These are phyloP conservation scores for Blastobotrys muscicola DNA, from an alignment of 805 yeast species.

Conservation along the genomic window DNA sequence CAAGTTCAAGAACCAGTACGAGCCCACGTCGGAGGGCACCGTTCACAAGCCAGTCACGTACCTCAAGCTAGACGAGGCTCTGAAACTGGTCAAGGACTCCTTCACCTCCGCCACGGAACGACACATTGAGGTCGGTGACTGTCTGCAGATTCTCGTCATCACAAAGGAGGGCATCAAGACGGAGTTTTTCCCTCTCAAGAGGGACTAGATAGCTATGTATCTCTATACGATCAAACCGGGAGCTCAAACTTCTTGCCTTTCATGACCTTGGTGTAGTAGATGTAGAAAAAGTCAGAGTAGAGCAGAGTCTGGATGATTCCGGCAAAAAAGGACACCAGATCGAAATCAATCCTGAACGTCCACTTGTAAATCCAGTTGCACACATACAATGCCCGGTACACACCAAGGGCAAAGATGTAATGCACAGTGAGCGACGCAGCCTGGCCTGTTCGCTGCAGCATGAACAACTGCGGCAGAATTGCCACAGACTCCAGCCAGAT, in stretches of 20 bases:
- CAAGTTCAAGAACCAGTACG: constrained; percentile 85
- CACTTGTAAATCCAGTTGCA: constrained; percentile 95
- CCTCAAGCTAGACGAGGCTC: constrained; percentile 72
- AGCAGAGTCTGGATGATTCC: constrained; percentile 80
- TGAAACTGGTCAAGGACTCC: constrained; percentile 84
- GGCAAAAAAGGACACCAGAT: constrained; percentile 61
- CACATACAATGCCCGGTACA: constrained; percentile 80
- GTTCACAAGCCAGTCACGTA: constrained; percentile 48
- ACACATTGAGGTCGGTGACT: constrained; percentile 98
- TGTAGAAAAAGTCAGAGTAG: constrained; percentile 92
- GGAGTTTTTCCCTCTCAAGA: constrained; percentile 78
- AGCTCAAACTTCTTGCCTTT: constrained; percentile 69
- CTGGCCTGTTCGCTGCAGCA: constrained; percentile 82
- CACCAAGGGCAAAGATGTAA: constrained; percentile 87
- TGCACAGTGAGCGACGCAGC: constrained; percentile 83
- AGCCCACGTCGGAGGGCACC: constrained; percentile 46
- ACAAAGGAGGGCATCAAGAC: constrained; percentile 87
- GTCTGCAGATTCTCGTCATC: constrained; percentile 79
- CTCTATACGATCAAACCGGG: constrained; percentile 36
- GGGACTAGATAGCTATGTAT: constrained; percentile 43
- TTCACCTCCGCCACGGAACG: constrained; percentile 95
- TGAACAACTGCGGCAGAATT: constrained; percentile 83
- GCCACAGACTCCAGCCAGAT: constrained; percentile 91
- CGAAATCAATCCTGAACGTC: constrained; percentile 50
- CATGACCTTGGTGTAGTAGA: constrained; percentile 73